These are phyloP conservation scores for Tricholoma sp. DNA, from an alignment of 768 basidiomycete genomes.

Conservation along the genomic window DNA sequence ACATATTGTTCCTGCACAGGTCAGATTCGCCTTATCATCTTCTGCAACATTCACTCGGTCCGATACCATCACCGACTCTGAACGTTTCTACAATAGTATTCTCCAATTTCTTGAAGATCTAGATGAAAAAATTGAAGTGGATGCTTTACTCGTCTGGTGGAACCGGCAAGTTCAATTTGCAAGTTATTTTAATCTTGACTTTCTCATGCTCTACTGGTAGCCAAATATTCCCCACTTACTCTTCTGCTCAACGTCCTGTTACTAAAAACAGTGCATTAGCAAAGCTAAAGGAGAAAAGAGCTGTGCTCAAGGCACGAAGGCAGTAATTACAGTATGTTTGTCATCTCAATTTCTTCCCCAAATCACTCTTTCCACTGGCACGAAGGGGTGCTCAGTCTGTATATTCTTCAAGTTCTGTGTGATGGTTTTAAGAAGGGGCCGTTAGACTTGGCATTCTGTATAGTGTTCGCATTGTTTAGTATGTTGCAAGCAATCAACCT, in stretches of 20 bases:
- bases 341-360: too few species aligned
- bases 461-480: too few species aligned
- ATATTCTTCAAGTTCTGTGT: too few species aligned
- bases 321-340: neutral
- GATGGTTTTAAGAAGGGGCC: too few species aligned
- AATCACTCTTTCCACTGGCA: too few species aligned
- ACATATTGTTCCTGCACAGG: neutral
- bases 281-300: constrained; percentile 8
- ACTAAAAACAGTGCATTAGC: constrained; percentile 5
- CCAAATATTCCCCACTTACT: neutral
- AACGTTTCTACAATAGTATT: neutral
- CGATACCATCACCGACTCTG: too few species aligned
- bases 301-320: neutral
- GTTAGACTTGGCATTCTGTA: too few species aligned
- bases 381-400: too few species aligned
- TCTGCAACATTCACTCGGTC: too few species aligned
- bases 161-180: neutral
- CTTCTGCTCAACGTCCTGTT: neutral
- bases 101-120: neutral
- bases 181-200: neutral
- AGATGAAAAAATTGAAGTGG: neutral
- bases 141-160: constrained; percentile 2
- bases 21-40: too few species aligned
- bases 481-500: too few species aligned
- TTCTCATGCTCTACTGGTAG: neutral